Evolutionary conservation across 2,329 filamentous ascomycete genomes (phyloP), one percentile per base, ranked within the genome.

Genomic region (Calonectria henricotiae): DNA sequence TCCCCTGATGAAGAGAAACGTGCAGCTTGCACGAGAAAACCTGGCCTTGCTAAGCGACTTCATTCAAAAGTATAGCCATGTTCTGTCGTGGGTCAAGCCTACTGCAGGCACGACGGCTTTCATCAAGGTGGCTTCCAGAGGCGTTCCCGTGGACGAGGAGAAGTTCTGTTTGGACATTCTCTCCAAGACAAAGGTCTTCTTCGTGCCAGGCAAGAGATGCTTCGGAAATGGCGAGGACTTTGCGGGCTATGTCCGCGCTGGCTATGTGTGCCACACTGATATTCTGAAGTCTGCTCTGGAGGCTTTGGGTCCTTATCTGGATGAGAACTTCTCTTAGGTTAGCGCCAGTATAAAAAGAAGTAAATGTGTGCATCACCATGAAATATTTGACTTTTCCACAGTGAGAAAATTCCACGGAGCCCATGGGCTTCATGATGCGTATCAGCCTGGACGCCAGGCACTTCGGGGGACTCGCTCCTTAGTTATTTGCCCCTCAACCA

Each of bases 1-100:
- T 0, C 73, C 75, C 1, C 74, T 86, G 9, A 83, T 88, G 1
- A 83, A 85, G 32, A 91, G 92, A 15, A 88, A 94, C 39, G 39
- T 69, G 6, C 37, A 47, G 11, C 62, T 67, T 15, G 68, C 68
- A 3, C 63, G 60, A 17, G 44, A 9, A 8, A 70, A 70, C 13
- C 35, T 70, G n/a, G 25, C 17, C 0, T 25, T 70, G 0, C 27
- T 70, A 17, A 41, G 54, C 32, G 13, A 27, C 2, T 70, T 70
- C 8, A 25, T 70, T 15, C 32, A 70, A 1, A 25, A 63, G 5
- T 49, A 70, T 35, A 37, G n/a, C 12, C 32, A 67, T 13, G 32
- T 70, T 6, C 55, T 64, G 25, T 70, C 68, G 1, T 70, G 68
- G 68, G 63, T 67, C 2, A 67, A 67, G 58, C 68, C 68, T 13